These are phyloP conservation scores for Verticillium isaacii DNA, from an alignment of 2,329 filamentous ascomycete genomes.

Conservation along the genomic window DNA sequence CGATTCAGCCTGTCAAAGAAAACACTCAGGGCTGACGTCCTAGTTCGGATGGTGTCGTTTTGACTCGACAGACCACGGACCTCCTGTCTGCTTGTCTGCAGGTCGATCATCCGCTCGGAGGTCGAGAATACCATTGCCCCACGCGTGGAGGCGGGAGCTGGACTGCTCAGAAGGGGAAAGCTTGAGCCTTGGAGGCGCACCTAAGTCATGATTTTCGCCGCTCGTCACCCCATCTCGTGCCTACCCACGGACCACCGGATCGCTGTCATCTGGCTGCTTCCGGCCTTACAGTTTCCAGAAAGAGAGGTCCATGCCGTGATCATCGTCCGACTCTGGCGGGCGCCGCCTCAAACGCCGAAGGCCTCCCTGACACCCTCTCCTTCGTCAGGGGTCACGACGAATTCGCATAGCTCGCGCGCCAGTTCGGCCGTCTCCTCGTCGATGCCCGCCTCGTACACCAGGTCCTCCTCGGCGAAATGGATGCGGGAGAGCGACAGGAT, in stretches of 20 bases:
- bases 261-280: not conserved
- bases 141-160: not conserved
- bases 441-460: slow-evolving; percentile 72
- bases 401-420: slow-evolving; percentile 77
- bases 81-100: not conserved
- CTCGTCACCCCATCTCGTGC: not conserved
- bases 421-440: slow-evolving; percentile 74
- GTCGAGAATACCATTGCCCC: not conserved
- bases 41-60: not conserved
- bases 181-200: not conserved
- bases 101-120: not conserved
- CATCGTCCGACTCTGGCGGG: not conserved
- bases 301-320: not conserved
- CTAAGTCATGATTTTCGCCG: not conserved
- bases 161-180: not conserved
- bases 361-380: slow-evolving; percentile 39
- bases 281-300: not conserved
- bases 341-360: slow-evolving; percentile 27
- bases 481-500: slow-evolving; percentile 74
- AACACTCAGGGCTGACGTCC: not conserved
- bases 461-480: slow-evolving; percentile 76
- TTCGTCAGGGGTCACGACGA: slow-evolving; percentile 72
- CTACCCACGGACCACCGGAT: not conserved
- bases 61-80: not conserved
- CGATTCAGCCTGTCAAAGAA: not conserved